Evolutionary conservation across 2,329 filamentous ascomycete species (phyloP).

Genomic region (Trichoderma oligosporum): DNA sequence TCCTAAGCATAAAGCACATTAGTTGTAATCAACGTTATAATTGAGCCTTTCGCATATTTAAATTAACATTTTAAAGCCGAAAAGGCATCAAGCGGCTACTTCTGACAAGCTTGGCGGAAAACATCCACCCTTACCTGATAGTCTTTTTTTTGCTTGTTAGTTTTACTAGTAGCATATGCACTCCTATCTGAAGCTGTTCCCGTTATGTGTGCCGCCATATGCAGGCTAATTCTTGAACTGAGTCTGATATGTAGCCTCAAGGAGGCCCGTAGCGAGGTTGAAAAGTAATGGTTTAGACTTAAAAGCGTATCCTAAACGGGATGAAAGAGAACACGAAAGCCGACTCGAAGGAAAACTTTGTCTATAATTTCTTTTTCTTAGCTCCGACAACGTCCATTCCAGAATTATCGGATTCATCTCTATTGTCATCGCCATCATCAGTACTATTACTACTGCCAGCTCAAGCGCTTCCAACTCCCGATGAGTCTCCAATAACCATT

Average conservation of each 20-base stretch:
- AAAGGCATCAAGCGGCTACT: not conserved
- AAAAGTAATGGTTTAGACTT: not conserved
- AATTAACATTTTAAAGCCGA: not conserved
- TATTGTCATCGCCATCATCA: not conserved
- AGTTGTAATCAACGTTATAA: not conserved
- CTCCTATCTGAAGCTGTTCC: conserved; percentile 38
- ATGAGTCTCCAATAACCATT: not conserved
- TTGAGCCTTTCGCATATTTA: not conserved
- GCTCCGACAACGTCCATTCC: conserved; percentile 33
- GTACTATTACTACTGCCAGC: not conserved
- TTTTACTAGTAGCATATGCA: conserved; percentile 30
- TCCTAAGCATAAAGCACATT: not conserved
- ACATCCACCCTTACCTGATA: too few relatives aligned
- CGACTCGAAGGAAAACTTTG: not conserved
- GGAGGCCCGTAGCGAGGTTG: not conserved
- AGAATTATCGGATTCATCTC: conserved; percentile 5
- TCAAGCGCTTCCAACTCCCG: not conserved
- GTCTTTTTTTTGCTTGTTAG: conserved; percentile 29
- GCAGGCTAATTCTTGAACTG: conserved; percentile 43
- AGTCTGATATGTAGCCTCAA: conserved; percentile 34
- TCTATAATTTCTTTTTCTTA: conserved; percentile 31
- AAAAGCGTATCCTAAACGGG: not conserved
- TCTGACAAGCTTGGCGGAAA: conserved; percentile 2
- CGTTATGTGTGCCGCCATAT: conserved; percentile 39
- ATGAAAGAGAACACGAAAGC: not conserved